Conservation (phyloP, 1,139 yeast genomes). For the Candida albicans region DNA sequence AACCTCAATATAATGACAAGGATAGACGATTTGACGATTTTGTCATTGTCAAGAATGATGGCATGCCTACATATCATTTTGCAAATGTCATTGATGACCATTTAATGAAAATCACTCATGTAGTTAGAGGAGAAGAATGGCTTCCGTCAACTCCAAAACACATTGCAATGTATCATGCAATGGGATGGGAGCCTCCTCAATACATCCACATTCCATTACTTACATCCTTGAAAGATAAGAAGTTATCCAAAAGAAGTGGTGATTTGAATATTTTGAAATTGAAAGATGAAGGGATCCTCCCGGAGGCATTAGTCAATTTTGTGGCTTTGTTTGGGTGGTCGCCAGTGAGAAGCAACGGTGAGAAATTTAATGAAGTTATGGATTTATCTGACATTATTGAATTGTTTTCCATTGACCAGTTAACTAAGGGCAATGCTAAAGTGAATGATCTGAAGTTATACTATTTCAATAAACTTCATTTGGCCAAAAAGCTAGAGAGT, state of each 20-base stretch:
- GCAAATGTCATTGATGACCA: conserved; percentile 97
- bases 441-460: conserved; percentile 76
- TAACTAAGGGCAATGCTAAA: conserved; percentile 92
- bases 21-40: conserved; percentile 89
- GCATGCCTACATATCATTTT: conserved; percentile 92
- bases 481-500: conserved; percentile 35
- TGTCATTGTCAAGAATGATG: conserved; percentile 84
- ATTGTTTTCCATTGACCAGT: conserved; percentile 56
- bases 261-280: conserved; percentile 69
- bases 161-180: conserved; percentile 78
- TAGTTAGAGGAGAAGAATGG: conserved; percentile 98
- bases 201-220: conserved; percentile 89
- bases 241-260: conserved; percentile 82
- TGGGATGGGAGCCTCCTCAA: conserved; percentile 82
- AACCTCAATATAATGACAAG: conserved; percentile 69
- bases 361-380: conserved; percentile 60
- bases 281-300: conserved; percentile 64
- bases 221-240: conserved; percentile 73
- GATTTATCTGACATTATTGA: conserved; percentile 52
- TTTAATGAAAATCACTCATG: conserved; percentile 89
- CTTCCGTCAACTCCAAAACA: conserved; percentile 94
- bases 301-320: conserved; percentile 86
- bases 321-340: conserved; percentile 95
- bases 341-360: conserved; percentile 61
- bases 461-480: conserved; percentile 73